Base-by-base conservation (phyloP, 257 asterid species). In the Capsicum baccatum region DNA sequence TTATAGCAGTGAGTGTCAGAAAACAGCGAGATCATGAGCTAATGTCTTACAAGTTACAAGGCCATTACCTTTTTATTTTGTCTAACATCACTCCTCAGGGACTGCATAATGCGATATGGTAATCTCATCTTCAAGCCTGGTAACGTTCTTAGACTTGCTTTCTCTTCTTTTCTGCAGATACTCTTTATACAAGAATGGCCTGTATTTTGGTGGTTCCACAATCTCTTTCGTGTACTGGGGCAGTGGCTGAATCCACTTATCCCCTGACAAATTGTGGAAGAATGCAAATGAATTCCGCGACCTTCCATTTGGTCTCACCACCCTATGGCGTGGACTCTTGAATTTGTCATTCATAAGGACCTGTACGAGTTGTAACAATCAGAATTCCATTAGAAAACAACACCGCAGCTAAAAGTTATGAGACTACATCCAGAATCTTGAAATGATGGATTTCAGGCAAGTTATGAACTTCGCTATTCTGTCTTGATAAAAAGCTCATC, bases 241-340 rank as follows among this genome's bases (percentile, higher is more conserved):
- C 52, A 91, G 79, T 63, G 94, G 97, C 55, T 93, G 93, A 3
- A 93, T 86, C 92, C 91, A 87, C 57, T 87, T 86, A 60, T 90
- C 92, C 44, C 93, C 94, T 2, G 68, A 83, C 83, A 90, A 78
- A 80, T 76, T 87, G 39, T 90, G 84, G 92, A 93, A 93, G 68
- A 85, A 93, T 11, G 85, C 84, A 79, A 86, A 84, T 1, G 93
- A 89, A 80, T 86, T 83, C 39, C 92, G 86, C 79, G 83, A 86
- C 83, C 78, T 87, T 82, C 87, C 91, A 83, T 84, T 62, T 3
- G 85, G 85, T 55, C 92, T 88, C 9, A 85, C 80, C 3, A 92
- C 94, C 50, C 94, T 82, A 56, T 91, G 97, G 8, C 88, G 87
- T 35, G 97, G 91, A 60, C 94, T 92, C 88, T 86, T 89, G 52